These are phyloP conservation scores for Ascochyta rabiei DNA, from an alignment of 2,329 filamentous ascomycete species.

Conservation along the genomic window DNA sequence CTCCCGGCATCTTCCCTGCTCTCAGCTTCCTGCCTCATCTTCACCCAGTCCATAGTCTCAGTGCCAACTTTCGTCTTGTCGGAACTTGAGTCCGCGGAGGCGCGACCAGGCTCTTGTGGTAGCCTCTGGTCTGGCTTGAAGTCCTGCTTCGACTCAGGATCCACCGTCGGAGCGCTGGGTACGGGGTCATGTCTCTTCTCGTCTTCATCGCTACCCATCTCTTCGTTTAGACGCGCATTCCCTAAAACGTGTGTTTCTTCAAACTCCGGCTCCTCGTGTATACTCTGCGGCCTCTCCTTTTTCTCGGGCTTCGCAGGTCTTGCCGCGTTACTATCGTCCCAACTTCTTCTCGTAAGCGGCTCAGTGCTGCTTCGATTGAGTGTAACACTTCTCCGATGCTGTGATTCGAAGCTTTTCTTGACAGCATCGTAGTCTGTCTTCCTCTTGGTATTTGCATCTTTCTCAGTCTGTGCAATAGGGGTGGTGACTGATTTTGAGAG, in stretches of 20 bases:
- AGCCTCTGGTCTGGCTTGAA: not conserved
- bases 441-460: slow-evolving; percentile 14
- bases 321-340: not conserved
- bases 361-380: slow-evolving; percentile 28
- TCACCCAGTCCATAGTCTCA: slow-evolving; percentile 13
- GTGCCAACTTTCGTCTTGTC: slow-evolving; percentile 8
- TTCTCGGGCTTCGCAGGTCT: not conserved
- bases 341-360: slow-evolving; percentile 11
- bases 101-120: not conserved
- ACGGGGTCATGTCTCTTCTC: slow-evolving; percentile 11
- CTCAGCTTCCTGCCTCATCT: slow-evolving; percentile 10
- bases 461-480: slow-evolving; percentile 15
- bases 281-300: not conserved
- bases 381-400: not conserved
- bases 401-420: slow-evolving; percentile 21
- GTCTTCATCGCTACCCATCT: slow-evolving; percentile 3
- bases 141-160: not conserved
- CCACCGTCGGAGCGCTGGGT: not conserved
- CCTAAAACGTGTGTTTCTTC: slow-evolving; percentile 11
- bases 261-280: slow-evolving; percentile 9
- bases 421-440: slow-evolving; percentile 16
- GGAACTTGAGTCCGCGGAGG: slow-evolving; percentile 9
- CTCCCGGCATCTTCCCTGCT: not conserved
- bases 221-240: slow-evolving; percentile 4
- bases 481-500: slow-evolving; percentile 19